Evolutionary conservation across 2,329 filamentous ascomycete species (phyloP).

Genomic region (Cytospora piceae): DNA sequence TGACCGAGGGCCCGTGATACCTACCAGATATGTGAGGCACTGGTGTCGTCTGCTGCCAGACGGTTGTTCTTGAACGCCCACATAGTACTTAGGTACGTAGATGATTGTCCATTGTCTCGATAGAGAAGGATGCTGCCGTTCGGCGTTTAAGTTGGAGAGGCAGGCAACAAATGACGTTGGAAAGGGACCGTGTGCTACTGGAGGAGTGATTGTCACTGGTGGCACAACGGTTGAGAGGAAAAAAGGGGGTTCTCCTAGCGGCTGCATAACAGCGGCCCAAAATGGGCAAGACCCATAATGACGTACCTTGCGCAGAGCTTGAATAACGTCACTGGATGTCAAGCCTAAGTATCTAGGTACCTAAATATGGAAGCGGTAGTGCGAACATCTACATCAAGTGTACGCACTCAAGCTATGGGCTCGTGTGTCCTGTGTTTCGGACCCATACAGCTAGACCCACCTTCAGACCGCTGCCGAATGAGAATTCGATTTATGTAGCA

Average conservation of each 20-base stretch:
- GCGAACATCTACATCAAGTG: background rate
- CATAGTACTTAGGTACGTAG: too few relatives aligned
- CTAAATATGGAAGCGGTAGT: background rate
- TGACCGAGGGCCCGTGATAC: too few relatives aligned
- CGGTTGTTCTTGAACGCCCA: too few relatives aligned
- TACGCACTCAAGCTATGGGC: background rate
- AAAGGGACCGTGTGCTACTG: background rate
- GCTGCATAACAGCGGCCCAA: background rate
- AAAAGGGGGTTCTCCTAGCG: constrained; percentile 2
- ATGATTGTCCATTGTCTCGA: too few relatives aligned
- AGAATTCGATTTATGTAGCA: background rate
- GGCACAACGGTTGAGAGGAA: background rate
- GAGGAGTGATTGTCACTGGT: background rate
- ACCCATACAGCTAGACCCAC: background rate
- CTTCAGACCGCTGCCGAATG: background rate
- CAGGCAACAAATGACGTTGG: background rate
- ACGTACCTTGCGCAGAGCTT: background rate
- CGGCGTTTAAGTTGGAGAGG: background rate
- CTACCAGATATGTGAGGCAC: background rate
- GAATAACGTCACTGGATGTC: constrained; percentile 5
- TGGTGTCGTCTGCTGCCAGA: too few relatives aligned
- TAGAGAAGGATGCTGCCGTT: background rate
- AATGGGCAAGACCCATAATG: background rate
- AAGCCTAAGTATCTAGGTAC: background rate
- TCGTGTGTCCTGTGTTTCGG: background rate